Conservation (phyloP, 345 rosid species). For the Populus alba region DNA sequence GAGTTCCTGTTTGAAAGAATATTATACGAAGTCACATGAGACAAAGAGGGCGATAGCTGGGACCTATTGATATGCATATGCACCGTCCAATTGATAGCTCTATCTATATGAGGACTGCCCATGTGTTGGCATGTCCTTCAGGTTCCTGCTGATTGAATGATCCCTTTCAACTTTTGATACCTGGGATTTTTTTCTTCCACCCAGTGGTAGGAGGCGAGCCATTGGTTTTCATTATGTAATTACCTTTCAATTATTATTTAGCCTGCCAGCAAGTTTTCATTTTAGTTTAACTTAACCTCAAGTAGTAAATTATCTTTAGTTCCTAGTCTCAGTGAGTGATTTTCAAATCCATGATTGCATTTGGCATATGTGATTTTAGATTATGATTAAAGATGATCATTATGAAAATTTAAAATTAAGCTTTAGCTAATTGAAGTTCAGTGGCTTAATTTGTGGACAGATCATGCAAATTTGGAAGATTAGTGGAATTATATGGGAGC, state of each 20-base stretch:
- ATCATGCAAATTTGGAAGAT: background rate
- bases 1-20: background rate
- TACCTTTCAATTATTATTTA: background rate
- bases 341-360: background rate
- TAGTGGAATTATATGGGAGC: background rate
- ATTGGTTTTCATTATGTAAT: background rate
- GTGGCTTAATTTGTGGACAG: background rate
- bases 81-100: background rate
- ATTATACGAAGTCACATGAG: background rate
- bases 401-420: background rate
- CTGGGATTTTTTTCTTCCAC: background rate
- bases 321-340: background rate
- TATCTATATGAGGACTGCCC: conserved; percentile 15
- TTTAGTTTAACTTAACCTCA: background rate
- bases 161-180: background rate
- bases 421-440: background rate
- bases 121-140: conserved; percentile 13
- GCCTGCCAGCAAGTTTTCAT: background rate
- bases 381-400: background rate
- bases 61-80: background rate
- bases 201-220: background rate
- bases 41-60: conserved; percentile 13
- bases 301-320: background rate
- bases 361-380: background rate
- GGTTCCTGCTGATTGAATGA: background rate